Percentiles rank a stretch among this genome's conserved stretches.
Conservation (phyloP, 805 yeast species). For the Helenozyma baotianmanensis region DNA sequence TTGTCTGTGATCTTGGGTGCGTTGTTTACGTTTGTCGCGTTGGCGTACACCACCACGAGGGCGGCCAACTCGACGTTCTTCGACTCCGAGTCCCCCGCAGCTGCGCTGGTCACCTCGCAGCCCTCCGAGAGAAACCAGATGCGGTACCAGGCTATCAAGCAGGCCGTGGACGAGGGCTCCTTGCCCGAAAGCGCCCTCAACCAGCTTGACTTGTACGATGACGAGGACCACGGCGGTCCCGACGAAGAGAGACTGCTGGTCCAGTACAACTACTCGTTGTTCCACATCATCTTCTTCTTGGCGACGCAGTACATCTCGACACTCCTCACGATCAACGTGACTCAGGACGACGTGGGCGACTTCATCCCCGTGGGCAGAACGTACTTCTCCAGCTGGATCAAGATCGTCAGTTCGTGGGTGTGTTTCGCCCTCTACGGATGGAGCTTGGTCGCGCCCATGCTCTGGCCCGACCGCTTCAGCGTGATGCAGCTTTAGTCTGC, state of each 20-base stretch:
- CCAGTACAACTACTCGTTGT: conserved; percentile 78
- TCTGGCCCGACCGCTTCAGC: conserved; percentile 81
- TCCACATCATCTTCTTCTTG: conserved; percentile 86
- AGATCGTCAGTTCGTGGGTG: conserved; percentile 86
- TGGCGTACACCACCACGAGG: conserved; percentile 94
- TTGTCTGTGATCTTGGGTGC: conserved; percentile 87
- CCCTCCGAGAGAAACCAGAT: conserved; percentile 55
- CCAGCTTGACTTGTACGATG: conserved; percentile 60
- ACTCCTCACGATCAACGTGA: conserved; percentile 84
- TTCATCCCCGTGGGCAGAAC: conserved; percentile 97
- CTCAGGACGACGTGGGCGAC: conserved; percentile 76
- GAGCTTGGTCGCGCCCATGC: conserved; percentile 87
- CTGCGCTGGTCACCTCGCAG: conserved; percentile 40
- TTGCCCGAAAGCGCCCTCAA: conserved; percentile 87
- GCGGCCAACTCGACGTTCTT: conserved; percentile 72
- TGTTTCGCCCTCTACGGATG: conserved; percentile 84
- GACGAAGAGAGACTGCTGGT: conserved; percentile 60
- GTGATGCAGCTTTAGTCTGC: conserved; percentile 7
- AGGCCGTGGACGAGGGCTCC: conserved; percentile 95
- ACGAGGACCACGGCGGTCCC: conserved; percentile 33
- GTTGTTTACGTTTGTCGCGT: conserved; percentile 86
- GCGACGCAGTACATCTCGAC: conserved; percentile 98
- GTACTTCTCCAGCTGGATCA: conserved; percentile 92
- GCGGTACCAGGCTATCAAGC: conserved; percentile 82
- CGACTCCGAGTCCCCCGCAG: conserved; percentile 29